A percentile compares a stretch with the other conserved stretches of the same genome.
phyloP scores from a whole-genome alignment of 176 grass and related monocot genomes.

The Zizania latifolia region DNA sequence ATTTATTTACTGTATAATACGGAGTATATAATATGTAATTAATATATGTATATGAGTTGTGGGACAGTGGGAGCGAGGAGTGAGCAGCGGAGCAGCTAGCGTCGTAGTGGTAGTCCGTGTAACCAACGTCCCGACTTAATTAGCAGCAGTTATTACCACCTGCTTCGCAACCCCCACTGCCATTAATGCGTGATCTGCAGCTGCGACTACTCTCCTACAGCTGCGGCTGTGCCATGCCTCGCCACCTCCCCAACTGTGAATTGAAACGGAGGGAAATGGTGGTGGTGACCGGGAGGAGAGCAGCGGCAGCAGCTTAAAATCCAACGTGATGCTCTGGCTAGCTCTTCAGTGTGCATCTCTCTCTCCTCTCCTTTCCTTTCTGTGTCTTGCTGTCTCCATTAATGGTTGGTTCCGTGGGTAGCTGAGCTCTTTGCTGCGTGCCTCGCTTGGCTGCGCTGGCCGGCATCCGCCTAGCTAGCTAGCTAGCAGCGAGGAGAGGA shows the following conservation, averaged over 20 bases:
- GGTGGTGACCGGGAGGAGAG: neutral
- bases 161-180: slow-evolving; percentile 42
- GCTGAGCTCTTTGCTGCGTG: slow-evolving; percentile 15
- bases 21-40: no score
- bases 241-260: slow-evolving; percentile 34
- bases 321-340: neutral
- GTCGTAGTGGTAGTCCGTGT: neutral
- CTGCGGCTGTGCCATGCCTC: neutral
- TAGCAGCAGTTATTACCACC: slow-evolving; percentile 45
- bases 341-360: neutral
- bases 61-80: neutral
- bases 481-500: neutral
- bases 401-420: slow-evolving; percentile 20
- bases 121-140: slow-evolving; percentile 9
- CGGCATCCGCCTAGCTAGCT: neutral
- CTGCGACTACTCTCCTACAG: neutral
- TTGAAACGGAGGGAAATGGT: slow-evolving; percentile 12
- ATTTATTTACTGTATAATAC: no score
- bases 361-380: neutral
- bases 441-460: slow-evolving; percentile 13
- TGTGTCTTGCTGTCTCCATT: slow-evolving; percentile 16
- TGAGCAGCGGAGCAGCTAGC: neutral
- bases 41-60: no score
- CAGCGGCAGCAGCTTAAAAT: neutral
- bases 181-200: slow-evolving; percentile 40